phyloP scores from a whole-genome alignment of 305 asterid species.

The Fraxinus latifolia region DNA sequence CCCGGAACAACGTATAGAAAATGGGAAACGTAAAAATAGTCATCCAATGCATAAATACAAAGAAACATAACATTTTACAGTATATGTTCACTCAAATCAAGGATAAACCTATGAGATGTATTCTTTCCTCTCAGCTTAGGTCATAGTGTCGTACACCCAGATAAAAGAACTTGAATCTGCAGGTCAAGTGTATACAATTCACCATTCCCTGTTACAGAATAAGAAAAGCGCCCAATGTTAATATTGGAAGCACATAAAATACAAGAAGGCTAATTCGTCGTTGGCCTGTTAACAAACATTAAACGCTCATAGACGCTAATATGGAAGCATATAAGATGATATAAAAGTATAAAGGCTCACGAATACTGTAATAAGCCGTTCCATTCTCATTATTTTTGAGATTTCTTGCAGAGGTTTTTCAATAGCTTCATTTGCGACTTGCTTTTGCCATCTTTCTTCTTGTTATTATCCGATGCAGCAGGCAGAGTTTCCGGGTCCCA shows the following conservation, averaged over 20 bases:
- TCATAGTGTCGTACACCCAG: not conserved
- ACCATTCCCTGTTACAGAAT: not conserved
- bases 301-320: not conserved
- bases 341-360: not conserved
- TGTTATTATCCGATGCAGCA: not conserved
- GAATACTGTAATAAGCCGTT: not conserved
- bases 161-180: not conserved
- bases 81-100: not conserved
- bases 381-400: not conserved
- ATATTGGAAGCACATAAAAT: not conserved
- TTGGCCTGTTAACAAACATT: not conserved
- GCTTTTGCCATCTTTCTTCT: not conserved
- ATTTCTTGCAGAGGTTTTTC: not conserved
- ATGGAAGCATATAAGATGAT: not conserved
- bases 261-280: not conserved
- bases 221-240: not conserved
- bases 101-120: not conserved
- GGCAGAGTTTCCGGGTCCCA: not conserved
- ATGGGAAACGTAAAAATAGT: not conserved
- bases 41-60: not conserved
- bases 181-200: not conserved
- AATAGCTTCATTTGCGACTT: not conserved
- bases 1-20: not conserved
- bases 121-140: not conserved
- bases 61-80: not conserved